Evolutionary conservation across 2,329 filamentous ascomycete species (phyloP), one percentile per base, ranked within the genome.

Genomic region (Penicillium sp.): DNA sequence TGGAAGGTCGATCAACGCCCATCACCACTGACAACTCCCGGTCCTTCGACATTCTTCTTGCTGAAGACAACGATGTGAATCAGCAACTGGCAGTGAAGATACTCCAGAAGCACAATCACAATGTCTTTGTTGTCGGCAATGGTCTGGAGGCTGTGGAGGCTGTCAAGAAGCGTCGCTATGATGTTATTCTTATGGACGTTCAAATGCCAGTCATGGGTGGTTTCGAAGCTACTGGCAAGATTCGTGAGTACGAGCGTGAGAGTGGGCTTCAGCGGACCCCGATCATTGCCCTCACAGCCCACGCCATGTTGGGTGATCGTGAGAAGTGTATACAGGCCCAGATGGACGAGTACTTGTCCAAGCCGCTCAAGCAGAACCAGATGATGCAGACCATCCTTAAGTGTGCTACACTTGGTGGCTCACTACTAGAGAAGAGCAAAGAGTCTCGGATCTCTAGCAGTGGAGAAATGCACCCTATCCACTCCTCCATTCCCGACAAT

Each of bases 151-250:
- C 94, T 1, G 86, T 97, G 14, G 89, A 97, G 69, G 87, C 89
- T n/a, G 87, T 97, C 65, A 92, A 95, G 81, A 85, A 88, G 71
- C 93, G 89, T 77, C 89, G 90, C 71, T 99, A 95, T 72, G 94
- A 99, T 73, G 90, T 96, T 58, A 94, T 99, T 61, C 82, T 99
- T 47, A 99, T 99, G 94, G 94, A 99, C 71, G 94, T 99, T 18
- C 94, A 97, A 73, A 99, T 99, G 94, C 94, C 94, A n/a, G 89
- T 97, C 68, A 97, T 97, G 92, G 94, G 94, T 71, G 94, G 94
- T 43, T 97, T 99, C 71, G 94, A 99, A 76, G 92, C 94, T 14
- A 99, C 94, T 4, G 90, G 87, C 64, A 96, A 96, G 79, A 99
- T 99, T 64, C 86, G 94, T 67, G 92, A 97, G 73, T 97, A 93